Base-by-base conservation (phyloP, 352 stramenopile genomes). In the Hyaloperonospora arabidopsidis region DNA sequence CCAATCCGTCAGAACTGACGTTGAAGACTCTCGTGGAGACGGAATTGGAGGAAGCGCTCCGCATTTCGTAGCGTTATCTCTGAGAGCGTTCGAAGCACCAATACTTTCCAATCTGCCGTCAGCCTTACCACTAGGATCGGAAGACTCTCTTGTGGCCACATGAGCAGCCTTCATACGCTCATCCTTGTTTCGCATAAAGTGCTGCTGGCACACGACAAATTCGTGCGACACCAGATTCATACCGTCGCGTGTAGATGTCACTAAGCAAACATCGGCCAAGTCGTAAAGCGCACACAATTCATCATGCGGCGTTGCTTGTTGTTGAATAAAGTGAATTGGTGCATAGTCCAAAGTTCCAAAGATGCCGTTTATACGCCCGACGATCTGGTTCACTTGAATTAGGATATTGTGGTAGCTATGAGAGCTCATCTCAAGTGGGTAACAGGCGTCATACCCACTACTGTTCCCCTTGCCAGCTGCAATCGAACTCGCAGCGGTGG, bases 141-240 rank as follows among this genome's bases (percentile, higher is more conserved):
- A 57, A 2, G 41, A 41, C 21, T 35, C 28, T 38, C 45, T 46
- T 7, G 58, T n/a, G 2, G 70, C 68, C 5, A 60, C 65, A n/a
- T 58, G 67, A 32, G 64, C 68, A 17, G 67, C 69, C 48, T 84
- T 83, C 41, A 70, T 72, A 0, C 74, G 74, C 54, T 86, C 76
- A 47, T 89, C 73, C 28, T 87, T 89, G 44, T 76, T 82, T 3
- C 79, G 66, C 76, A 84, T 89, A 17, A 89, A 89, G 44, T 89
- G 79, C 52, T 93, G 78, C 62, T 95, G 84, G 35, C 81, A 91
- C 0, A 89, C 84, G 32, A 96, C 72, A 59, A 94, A 96, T 57
- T 96, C 87, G 40, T 95, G 83, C 17, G 80, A 86, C 1, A 95
- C 84, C 8, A 96, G 64, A 58, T 96, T 96, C 84, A 96, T 95